phyloP scores from a whole-genome alignment of 441 rosid species.

The Arabidopsis lyrata region DNA sequence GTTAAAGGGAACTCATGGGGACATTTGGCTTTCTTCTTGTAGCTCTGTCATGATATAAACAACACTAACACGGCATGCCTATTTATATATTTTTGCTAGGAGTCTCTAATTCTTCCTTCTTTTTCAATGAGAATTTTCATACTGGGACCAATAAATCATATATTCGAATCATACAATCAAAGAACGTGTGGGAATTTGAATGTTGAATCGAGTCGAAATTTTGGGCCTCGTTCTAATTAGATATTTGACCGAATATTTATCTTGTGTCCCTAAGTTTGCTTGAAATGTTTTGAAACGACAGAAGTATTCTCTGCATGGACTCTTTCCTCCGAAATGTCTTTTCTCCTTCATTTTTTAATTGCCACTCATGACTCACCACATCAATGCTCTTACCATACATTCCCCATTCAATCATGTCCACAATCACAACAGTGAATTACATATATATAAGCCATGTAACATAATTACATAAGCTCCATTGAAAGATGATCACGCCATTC shows the following conservation, averaged over 20 bases:
- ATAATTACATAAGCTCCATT: neutral
- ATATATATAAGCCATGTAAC: neutral
- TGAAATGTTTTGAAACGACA: conserved; percentile 33
- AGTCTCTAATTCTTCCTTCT: neutral
- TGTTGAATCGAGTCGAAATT: conserved; percentile 38
- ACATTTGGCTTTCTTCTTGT: conserved; percentile 41
- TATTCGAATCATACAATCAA: conserved; percentile 18
- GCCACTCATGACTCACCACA: neutral
- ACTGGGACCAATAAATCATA: conserved; percentile 26
- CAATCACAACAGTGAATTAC: neutral
- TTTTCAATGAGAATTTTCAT: conserved; percentile 14
- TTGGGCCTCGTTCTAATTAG: conserved; percentile 22
- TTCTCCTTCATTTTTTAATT: conserved; percentile 11
- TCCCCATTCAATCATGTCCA: neutral
- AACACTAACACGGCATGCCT: neutral
- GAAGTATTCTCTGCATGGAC: conserved; percentile 33
- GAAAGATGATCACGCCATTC: neutral
- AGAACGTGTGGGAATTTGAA: conserved; percentile 29
- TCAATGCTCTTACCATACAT: neutral
- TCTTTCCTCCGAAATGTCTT: conserved; percentile 6
- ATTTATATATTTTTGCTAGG: conserved; percentile 21
- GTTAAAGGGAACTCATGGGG: conserved; percentile 44
- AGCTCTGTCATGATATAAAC: neutral
- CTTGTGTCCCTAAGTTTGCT: neutral
- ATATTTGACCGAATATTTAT: conserved; percentile 33